These are phyloP conservation scores for Cordyceps farinosa DNA, from an alignment of 2,329 filamentous ascomycete species.

Conservation along the genomic window DNA sequence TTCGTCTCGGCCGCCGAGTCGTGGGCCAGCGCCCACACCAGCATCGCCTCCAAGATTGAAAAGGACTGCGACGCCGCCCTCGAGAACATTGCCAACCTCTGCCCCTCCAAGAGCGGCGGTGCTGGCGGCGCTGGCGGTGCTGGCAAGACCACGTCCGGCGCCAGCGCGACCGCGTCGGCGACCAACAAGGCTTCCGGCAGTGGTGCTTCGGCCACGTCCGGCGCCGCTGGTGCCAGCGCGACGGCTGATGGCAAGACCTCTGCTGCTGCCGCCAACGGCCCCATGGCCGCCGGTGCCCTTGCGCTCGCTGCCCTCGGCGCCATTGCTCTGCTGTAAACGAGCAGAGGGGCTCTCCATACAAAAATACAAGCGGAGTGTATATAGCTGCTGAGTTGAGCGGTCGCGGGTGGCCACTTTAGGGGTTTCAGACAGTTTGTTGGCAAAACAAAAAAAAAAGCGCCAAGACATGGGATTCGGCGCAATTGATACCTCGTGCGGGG, in stretches of 20 bases:
- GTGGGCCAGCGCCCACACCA: slow-evolving; percentile 31
- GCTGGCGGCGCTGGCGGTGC: not conserved
- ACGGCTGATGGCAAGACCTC: slow-evolving; percentile 29
- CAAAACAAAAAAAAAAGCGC: not conserved
- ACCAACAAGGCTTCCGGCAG: not conserved
- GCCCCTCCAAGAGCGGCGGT: not conserved
- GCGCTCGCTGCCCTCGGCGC: not conserved
- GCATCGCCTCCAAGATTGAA: slow-evolving; percentile 26
- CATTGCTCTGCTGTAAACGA: slow-evolving; percentile 2
- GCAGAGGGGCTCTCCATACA: too few relatives aligned
- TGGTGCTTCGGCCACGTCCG: slow-evolving; percentile 37
- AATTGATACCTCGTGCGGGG: slow-evolving; percentile 5
- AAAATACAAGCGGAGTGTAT: not conserved
- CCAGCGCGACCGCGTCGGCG: not conserved
- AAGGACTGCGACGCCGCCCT: slow-evolving; percentile 27
- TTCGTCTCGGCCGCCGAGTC: slow-evolving; percentile 30
- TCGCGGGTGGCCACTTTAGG: not conserved
- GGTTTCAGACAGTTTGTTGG: not conserved
- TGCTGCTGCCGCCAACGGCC: not conserved
- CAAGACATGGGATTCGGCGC: not conserved
- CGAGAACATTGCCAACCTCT: slow-evolving; percentile 3
- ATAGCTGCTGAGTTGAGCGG: not conserved
- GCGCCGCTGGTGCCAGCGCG: too few relatives aligned
- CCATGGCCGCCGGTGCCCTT: not conserved
- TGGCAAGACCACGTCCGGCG: not conserved